phyloP scores from a whole-genome alignment of 2,329 filamentous ascomycete species.

The Stylonectria norvegica region DNA sequence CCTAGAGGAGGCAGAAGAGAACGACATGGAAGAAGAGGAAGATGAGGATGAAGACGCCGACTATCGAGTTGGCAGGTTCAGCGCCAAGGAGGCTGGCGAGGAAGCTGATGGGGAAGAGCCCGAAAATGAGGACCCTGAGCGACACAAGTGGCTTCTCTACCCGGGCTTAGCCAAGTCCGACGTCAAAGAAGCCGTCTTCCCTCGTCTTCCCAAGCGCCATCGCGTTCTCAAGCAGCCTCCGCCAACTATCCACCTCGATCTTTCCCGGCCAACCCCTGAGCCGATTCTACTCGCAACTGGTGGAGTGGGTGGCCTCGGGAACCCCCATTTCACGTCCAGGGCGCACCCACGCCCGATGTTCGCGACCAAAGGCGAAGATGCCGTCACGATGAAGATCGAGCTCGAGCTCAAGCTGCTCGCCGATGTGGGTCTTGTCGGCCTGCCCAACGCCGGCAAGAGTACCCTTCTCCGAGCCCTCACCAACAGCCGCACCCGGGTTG shows the following conservation, averaged over 20 bases:
- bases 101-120: conserved; percentile 35
- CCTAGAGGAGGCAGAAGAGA: conserved; percentile 15
- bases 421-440: conserved; percentile 88
- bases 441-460: conserved; percentile 95
- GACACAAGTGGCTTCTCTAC: conserved; percentile 82
- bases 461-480: conserved; percentile 84
- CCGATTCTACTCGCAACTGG: conserved; percentile 85
- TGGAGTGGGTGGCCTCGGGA: conserved; percentile 85
- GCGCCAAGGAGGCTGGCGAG: conserved; percentile 14
- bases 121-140: conserved; percentile 44
- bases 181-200: conserved; percentile 52
- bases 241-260: conserved; percentile 68
- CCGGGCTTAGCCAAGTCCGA: conserved; percentile 71
- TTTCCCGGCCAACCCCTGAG: conserved; percentile 72
- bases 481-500: conserved; percentile 83
- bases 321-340: conserved; percentile 84
- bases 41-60: conserved; percentile 14
- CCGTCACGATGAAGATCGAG: conserved; percentile 74
- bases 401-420: conserved; percentile 93
- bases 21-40: conserved; percentile 15
- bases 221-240: conserved; percentile 64
- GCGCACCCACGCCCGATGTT: conserved; percentile 76
- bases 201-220: conserved; percentile 49
- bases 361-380: conserved; percentile 80
- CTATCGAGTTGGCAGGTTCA: no score